Conservation (phyloP, 768 basidiomycete species). For the Holtermannia corniformis region DNA sequence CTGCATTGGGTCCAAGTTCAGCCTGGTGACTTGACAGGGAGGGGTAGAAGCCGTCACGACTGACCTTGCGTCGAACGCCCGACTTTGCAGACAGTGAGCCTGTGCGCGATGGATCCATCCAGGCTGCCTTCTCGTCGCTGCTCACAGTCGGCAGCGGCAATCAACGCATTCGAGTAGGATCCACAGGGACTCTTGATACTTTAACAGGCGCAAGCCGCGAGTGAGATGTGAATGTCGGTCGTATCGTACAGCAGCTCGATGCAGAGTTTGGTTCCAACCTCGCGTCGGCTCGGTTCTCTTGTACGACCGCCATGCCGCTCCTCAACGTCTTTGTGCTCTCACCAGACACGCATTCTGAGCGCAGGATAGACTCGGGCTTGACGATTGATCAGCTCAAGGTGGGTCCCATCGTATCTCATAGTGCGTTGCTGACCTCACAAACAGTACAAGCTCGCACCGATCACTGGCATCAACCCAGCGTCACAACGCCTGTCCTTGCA, state of each 20-base stretch:
- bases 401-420: constrained; percentile 1
- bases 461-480: constrained; percentile 76
- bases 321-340: constrained; percentile 71
- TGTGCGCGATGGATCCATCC: not conserved
- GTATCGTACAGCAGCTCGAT: not conserved
- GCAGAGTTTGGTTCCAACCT: not conserved
- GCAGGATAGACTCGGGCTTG: constrained; percentile 65
- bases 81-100: not conserved
- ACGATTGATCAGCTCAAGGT: constrained; percentile 80
- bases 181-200: too few relatives aligned
- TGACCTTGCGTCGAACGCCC: not conserved
- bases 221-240: too few relatives aligned
- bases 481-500: constrained; percentile 63
- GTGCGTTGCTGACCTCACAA: constrained; percentile 12
- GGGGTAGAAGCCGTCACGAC: too few relatives aligned
- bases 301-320: constrained; percentile 11
- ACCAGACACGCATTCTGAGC: constrained; percentile 81
- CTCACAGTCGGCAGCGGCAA: too few relatives aligned
- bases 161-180: too few relatives aligned
- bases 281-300: too few relatives aligned
- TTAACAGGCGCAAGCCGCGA: too few relatives aligned
- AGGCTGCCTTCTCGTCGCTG: not conserved
- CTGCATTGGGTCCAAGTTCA: not conserved
- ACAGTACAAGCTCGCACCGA: constrained; percentile 70
- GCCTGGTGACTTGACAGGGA: too few relatives aligned